phyloP scores from a whole-genome alignment of 129 eudicot genomes.

The Rutidosis leptorrhynchoides region DNA sequence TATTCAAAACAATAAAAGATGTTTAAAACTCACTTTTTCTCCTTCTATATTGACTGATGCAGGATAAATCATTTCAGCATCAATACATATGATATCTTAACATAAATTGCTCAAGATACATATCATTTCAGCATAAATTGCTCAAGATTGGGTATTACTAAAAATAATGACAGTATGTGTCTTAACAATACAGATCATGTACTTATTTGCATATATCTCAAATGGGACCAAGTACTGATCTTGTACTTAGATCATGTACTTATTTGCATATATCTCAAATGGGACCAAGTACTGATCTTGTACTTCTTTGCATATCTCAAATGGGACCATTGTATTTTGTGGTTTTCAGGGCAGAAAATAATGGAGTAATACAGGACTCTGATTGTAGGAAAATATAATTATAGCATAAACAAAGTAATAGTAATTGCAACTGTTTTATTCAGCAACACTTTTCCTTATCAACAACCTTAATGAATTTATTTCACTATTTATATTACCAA shows the following conservation, averaged over 20 bases:
- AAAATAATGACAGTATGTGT: too few relatives aligned
- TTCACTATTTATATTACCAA: neutral
- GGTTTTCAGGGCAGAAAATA: neutral
- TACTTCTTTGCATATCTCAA: neutral
- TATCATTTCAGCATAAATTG: too few relatives aligned
- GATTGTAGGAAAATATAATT: neutral
- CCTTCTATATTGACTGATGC: slow-evolving; percentile 29
- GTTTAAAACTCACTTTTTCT: slow-evolving; percentile 6
- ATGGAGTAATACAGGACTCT: neutral
- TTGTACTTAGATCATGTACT: too few relatives aligned
- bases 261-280: too few relatives aligned
- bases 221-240: too few relatives aligned
- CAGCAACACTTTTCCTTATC: neutral
- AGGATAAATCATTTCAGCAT: slow-evolving; percentile 97
- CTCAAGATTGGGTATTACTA: too few relatives aligned
- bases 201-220: too few relatives aligned
- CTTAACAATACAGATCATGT: too few relatives aligned
- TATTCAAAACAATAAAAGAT: neutral
- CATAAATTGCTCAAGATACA: too few relatives aligned
- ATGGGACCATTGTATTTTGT: neutral
- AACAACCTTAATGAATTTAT: too few relatives aligned
- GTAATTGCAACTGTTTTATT: neutral
- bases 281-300: neutral
- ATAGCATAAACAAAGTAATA: neutral
- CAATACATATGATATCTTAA: slow-evolving; percentile 72